Base-by-base conservation (phyloP, 345 rosid genomes). In the Arabidopsis arenosa region DNA sequence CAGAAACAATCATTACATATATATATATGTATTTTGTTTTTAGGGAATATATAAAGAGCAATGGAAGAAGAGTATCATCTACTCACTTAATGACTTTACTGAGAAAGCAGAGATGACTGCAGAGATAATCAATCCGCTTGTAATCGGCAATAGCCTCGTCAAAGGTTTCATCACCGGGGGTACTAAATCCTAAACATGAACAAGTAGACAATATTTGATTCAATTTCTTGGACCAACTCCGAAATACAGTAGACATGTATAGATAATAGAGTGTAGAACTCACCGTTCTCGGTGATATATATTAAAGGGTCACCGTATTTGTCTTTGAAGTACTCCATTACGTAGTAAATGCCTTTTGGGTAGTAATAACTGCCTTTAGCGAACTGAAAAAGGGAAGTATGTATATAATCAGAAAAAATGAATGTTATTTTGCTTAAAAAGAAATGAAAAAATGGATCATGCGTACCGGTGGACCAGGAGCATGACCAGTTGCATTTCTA, bases 51-150 rank as follows among this genome's bases (percentile, higher is more conserved):
- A 12, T 43, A 43, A 3, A 43, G 15, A 43, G 4, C 5, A 43
- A 9, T 9, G 0, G 2, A 52, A 51, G 10, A 68, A 28, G n/a
- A 9, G 11, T 70, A 23, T 18, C 18, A 49, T 51, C n/a, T 0
- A 67, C 68, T 75, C 45, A 75, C 74, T 17, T 28, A 68, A 75
- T 67, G 33, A 30, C 79, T 9, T 75, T 67, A 1, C 74, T 53
- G 45, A 75, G 54, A 11, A 67, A 67, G 39, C 79, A 75, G 0
- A 75, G 68, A 75, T 75, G 79, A 28, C 73, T 75, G 2, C 79
- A 75, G 1, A 75, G 26, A 67, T 67, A 75, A 75, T 59, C 45
- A 17, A 47, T 75, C 45, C 79, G n/a, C 6, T 52, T 59, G 37
- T 6, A 9, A 51, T 75, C 79, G 2, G 10, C 13, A 1, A 4